A percentile compares a stretch with the other conserved stretches of the same genome.
Evolutionary conservation across 1,139 yeast species (phyloP).

Genomic region (Saccharomyces hybrid): DNA sequence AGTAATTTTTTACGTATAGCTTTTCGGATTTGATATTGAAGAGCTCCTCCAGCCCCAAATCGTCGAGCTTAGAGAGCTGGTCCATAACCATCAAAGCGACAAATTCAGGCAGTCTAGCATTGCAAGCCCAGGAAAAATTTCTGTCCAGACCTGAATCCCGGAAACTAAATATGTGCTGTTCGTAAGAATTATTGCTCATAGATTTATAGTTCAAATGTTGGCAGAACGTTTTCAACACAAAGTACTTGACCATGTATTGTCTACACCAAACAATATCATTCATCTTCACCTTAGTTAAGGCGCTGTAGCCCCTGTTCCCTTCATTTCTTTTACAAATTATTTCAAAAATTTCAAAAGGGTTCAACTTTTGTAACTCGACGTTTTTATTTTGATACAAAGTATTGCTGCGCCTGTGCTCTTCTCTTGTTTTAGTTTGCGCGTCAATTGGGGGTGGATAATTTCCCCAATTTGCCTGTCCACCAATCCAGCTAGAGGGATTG

Average conservation of each 20-base stretch:
- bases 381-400: constrained; percentile 6
- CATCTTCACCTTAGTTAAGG: constrained; percentile 14
- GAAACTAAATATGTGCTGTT: constrained; percentile 17
- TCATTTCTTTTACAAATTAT: constrained; percentile 5
- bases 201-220: not conserved
- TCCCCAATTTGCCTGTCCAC: constrained; percentile 6
- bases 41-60: constrained; percentile 18
- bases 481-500: constrained; percentile 11
- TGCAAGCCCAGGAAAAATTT: constrained; percentile 27
- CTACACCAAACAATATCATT: constrained; percentile 29
- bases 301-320: constrained; percentile 1
- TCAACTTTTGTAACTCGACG: constrained; percentile 14
- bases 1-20: constrained; percentile 3
- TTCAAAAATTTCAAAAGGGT: constrained; percentile 19
- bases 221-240: constrained; percentile 14
- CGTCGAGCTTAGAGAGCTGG: constrained; percentile 21
- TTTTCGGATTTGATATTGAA: constrained; percentile 20
- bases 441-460: constrained; percentile 24
- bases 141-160: constrained; percentile 27
- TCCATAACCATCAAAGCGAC: constrained; percentile 21
- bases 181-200: constrained; percentile 1
- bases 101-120: constrained; percentile 22
- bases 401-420: constrained; percentile 11
- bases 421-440: constrained; percentile 16
- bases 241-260: constrained; percentile 24